Base-by-base conservation (phyloP, 108 stramenopile genomes). In the Cyclotella atomus region DNA sequence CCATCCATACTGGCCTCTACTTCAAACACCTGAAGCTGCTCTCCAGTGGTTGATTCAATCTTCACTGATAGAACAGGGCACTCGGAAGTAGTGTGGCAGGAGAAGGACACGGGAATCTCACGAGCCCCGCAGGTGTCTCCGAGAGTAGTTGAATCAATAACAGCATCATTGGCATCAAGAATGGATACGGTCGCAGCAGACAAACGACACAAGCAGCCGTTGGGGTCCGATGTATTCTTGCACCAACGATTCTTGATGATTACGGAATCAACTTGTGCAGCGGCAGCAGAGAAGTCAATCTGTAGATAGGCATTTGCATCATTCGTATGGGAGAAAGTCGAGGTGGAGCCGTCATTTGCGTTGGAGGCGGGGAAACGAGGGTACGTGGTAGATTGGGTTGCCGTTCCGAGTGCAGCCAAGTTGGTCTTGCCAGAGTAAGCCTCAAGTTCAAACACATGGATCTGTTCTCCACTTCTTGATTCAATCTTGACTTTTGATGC, bases 361-460 rank as follows among this genome's bases (percentile, higher is more conserved):
- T 52, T 52, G 17, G 4, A 6, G 8, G 50, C 50, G 6, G n/a
- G 14, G 4, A 52, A 23, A 17, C 5, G 14, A 52, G 8, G 4
- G 5, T 17, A 52, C 5, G 50, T 52, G 17, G 50, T 17, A n/a
- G 12, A 17, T 23, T 52, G 50, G n/a, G 4, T 52, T 6, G 50
- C 17, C 8, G 50, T 17, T 17, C 50, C 50, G 7, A 17, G 5
- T 52, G 21, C 20, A 52, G 50, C 50, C 4, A 52, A 8, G n/a
- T 52, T 52, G 17, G 6, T 52, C 8, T 17, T 17, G n/a, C 50
- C 5, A 21, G 50, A 52, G n/a, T 21, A 52, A 4, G 50, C 50
- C n/a, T 52, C 14, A n/a, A 52, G 20, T 52, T 52, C 50, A 52
- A 52, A 52, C n/a, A 52, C 12, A n/a, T 52, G 7, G 17, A 52